Percentiles rank a stretch among this genome's conserved stretches.
These are phyloP conservation scores for Epichloe hybrida DNA, from an alignment of 2,329 filamentous ascomycete genomes.

Conservation along the genomic window DNA sequence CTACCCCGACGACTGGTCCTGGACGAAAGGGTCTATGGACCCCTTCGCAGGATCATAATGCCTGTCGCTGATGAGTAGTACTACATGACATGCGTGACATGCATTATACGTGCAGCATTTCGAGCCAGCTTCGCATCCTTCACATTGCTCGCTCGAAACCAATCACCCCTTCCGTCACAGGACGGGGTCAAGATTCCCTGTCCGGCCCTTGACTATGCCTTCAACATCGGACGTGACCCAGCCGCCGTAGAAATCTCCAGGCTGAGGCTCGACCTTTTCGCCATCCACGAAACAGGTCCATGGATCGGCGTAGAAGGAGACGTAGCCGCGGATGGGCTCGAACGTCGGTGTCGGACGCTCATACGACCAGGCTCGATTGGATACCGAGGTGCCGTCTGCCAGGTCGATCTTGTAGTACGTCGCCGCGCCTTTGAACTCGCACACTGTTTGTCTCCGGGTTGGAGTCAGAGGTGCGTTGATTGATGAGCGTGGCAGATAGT, in stretches of 20 bases:
- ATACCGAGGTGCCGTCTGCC: constrained; percentile 26
- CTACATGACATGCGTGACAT: too few relatives aligned
- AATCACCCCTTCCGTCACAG: constrained; percentile 9
- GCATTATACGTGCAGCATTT: too few relatives aligned
- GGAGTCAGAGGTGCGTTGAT: constrained; percentile 32
- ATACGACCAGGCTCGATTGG: constrained; percentile 46
- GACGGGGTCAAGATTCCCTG: constrained; percentile 26
- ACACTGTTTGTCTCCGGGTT: constrained; percentile 33
- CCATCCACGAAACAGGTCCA: constrained; percentile 51
- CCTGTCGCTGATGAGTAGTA: too few relatives aligned
- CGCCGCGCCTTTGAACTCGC: constrained; percentile 48
- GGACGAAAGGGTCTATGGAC: too few relatives aligned
- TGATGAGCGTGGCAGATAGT: constrained; percentile 42
- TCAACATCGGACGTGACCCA: constrained; percentile 50
- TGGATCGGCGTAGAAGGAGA: constrained; percentile 47
- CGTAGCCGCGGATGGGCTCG: constrained; percentile 36
- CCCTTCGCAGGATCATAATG: too few relatives aligned
- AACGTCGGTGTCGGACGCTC: constrained; percentile 38
- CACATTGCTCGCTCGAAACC: too few relatives aligned
- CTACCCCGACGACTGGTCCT: too few relatives aligned
- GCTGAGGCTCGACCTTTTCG: constrained; percentile 44
- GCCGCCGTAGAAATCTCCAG: constrained; percentile 50
- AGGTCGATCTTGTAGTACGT: constrained; percentile 41
- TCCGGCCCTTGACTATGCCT: constrained; percentile 32
- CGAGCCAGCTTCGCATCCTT: too few relatives aligned